phyloP scores from a whole-genome alignment of 139 green algal species.

The Haematococcus sp. region DNA sequence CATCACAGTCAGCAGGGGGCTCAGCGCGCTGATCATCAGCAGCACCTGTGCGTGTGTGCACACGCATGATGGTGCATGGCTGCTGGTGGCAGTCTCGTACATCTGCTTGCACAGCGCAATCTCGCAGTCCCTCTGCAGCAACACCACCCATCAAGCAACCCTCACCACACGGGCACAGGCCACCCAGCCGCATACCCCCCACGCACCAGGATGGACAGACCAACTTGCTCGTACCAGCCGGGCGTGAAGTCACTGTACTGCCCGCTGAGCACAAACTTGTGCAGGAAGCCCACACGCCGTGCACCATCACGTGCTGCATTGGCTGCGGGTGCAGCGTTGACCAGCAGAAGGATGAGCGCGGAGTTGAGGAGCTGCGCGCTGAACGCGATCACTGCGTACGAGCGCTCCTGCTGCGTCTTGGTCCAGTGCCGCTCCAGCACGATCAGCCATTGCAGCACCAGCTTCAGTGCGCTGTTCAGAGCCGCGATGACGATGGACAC shows the following conservation, averaged over 20 bases:
- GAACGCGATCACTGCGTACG: slow-evolving; percentile 38
- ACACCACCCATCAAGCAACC: too few relatives aligned
- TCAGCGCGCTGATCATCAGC: slow-evolving; percentile 13
- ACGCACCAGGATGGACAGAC: slow-evolving; percentile 36
- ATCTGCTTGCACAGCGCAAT: too few relatives aligned
- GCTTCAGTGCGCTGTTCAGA: slow-evolving; percentile 44
- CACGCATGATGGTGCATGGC: neutral
- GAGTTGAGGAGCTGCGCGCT: slow-evolving; percentile 45
- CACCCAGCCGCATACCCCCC: too few relatives aligned
- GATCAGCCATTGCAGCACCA: slow-evolving; percentile 33
- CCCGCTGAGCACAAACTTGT: slow-evolving; percentile 25
- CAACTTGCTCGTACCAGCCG: slow-evolving; percentile 48
- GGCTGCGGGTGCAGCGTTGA: slow-evolving; percentile 26
- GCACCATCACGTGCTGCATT: neutral
- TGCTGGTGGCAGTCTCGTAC: too few relatives aligned
- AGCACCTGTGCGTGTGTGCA: neutral
- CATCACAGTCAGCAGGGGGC: slow-evolving; percentile 9
- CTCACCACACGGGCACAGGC: too few relatives aligned
- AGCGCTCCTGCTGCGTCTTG: slow-evolving; percentile 24
- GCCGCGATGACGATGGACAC: slow-evolving; percentile 23
- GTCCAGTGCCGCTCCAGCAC: slow-evolving; percentile 44
- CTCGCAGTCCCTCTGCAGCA: too few relatives aligned
- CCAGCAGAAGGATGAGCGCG: slow-evolving; percentile 46
- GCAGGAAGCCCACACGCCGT: slow-evolving; percentile 5
- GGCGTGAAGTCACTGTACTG: slow-evolving; percentile 44